Evolutionary conservation across 2,329 filamentous ascomycete species (phyloP), one percentile per base, ranked within the genome.

Genomic region (Colletotrichum sp.): DNA sequence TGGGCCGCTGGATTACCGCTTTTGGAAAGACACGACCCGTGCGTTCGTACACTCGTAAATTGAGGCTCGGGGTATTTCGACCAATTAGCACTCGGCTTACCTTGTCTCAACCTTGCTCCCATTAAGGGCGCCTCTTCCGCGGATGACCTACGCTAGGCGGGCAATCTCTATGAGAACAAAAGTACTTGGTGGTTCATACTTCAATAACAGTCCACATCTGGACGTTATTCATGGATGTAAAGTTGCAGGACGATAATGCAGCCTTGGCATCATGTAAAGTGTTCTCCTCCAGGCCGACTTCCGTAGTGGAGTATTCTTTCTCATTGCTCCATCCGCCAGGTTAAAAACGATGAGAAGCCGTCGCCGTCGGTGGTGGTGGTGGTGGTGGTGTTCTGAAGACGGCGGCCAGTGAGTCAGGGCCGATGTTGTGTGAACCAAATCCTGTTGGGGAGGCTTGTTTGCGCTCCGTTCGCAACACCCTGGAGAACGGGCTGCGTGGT

Each of bases 11-110:
- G 15, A 52, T 64, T 69, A 28, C 74, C 59, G 44, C 57, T 49
- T 76, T 60, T 49, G 73, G 70, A 76, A 64, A 60, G 64, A 36
- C 49, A 24, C 59, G 28, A 49, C 36, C 72, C 70, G 64, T 69
- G 74, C 74, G 64, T 32, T 32, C 30, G 32, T 16, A 24, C 32
- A 24, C 13, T 39, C 62, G n/a, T 15, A 36, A 64, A 64, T 36
- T 44, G 62, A 64, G 24, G 62, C 62, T 64, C 34, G n/a, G 34
- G 26, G 62, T 26, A 36, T 44, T 65, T 44, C 24, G 32, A 21
- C 62, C n/a, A 44, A 65, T 65, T 16, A 65, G 13, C 24, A 24
- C 13, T 12, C 1, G 32, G 16, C 34, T 26, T 36, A 7, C 15
- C 30, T 26, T 63, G 44, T 52, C 44, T 52, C 44, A 52, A 52